Conservation (phyloP, 2,329 filamentous ascomycete genomes). For the Pyricularia pennisetigena region DNA sequence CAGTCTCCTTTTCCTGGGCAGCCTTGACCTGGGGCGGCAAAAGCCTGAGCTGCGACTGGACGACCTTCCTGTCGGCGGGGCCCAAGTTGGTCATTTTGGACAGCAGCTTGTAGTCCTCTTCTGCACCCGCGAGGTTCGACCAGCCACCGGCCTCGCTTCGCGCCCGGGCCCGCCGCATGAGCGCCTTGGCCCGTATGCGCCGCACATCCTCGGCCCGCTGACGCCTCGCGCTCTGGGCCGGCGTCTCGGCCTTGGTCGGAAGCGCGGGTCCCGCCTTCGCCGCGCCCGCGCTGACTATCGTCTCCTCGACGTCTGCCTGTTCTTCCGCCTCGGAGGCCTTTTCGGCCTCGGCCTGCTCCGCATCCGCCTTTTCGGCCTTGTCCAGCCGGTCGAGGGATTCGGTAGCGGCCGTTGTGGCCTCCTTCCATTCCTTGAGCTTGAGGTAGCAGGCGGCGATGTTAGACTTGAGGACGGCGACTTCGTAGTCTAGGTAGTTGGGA, state of each 20-base stretch:
- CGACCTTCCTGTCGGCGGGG: conserved; percentile 54
- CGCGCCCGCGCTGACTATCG: conserved; percentile 51
- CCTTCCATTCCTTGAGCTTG: conserved; percentile 78
- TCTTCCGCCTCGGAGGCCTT: conserved; percentile 31
- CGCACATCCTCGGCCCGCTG: conserved; percentile 52
- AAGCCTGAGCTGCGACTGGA: conserved; percentile 53
- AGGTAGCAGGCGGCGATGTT: conserved; percentile 87
- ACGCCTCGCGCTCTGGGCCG: conserved; percentile 17
- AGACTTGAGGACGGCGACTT: conserved; percentile 75
- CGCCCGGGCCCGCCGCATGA: conserved; percentile 70
- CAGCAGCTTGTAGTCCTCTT: conserved; percentile 69
- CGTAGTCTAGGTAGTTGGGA: conserved; percentile 79
- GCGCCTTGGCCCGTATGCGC: conserved; percentile 71
- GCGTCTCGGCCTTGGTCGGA: conserved; percentile 13
- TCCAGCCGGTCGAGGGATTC: conserved; percentile 65
- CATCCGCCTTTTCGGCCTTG: conserved; percentile 34
- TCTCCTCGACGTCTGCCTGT: conserved; percentile 39
- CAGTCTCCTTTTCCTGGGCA: conserved; percentile 80
- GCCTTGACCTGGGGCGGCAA: conserved; percentile 62
- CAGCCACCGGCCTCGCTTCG: conserved; percentile 64
- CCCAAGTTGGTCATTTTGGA: conserved; percentile 49
- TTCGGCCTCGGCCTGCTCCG: conserved; percentile 21
- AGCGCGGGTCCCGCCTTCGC: conserved; percentile 33
- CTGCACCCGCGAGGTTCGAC: conserved; percentile 67
- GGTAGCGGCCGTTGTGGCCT: conserved; percentile 65